Percentiles rank a stretch among this genome's conserved stretches.
Evolutionary conservation across 192 early-diverging fungal species (phyloP).

Genomic region (Coemansia sp.): DNA sequence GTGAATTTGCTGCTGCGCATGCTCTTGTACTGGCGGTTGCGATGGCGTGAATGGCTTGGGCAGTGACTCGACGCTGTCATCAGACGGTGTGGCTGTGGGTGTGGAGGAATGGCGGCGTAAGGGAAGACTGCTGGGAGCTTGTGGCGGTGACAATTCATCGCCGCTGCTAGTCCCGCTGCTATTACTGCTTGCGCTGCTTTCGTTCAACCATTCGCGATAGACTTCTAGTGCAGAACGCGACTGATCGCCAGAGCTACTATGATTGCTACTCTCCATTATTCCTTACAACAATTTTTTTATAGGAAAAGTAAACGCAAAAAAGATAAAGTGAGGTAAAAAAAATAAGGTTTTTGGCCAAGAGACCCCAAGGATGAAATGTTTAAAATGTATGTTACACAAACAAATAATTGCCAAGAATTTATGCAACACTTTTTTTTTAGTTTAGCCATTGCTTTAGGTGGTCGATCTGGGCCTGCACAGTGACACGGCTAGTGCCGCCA

Average conservation of each 20-base stretch:
- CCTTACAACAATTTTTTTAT: background rate
- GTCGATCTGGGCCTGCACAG: slow-evolving; percentile 83
- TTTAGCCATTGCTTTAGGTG: slow-evolving; percentile 68
- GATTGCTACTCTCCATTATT: background rate
- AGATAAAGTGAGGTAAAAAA: background rate
- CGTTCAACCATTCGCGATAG: slow-evolving; percentile 44
- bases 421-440: slow-evolving; percentile 9
- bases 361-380: background rate
- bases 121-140: background rate
- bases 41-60: slow-evolving; percentile 8
- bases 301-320: background rate
- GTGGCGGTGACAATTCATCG: background rate
- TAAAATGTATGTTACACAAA: background rate
- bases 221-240: slow-evolving; percentile 27
- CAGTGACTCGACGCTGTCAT: background rate
- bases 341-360: background rate
- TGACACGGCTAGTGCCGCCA: slow-evolving; percentile 85
- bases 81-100: background rate
- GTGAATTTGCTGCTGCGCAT: background rate
- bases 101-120: background rate
- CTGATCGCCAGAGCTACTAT: slow-evolving; percentile 10
- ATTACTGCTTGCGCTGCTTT: slow-evolving; percentile 25
- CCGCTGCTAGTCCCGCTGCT: background rate
- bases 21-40: slow-evolving; percentile 7
- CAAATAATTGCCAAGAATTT: background rate